Conservation (phyloP, 768 basidiomycete genomes). For the Psilocybe subaeruginosa region DNA sequence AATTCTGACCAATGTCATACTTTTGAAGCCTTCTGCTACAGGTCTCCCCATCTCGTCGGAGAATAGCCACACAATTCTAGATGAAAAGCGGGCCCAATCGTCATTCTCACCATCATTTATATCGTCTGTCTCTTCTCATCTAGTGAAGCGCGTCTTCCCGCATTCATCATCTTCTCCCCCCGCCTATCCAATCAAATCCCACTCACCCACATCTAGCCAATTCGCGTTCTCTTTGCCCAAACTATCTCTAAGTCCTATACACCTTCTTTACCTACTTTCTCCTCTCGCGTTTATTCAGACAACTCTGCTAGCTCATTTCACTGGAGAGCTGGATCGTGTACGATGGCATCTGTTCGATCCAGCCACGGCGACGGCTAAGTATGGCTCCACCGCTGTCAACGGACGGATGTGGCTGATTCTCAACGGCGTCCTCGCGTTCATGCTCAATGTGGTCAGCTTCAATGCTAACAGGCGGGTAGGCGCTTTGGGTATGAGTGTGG, state of each 20-base stretch:
- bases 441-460: conserved; percentile 92
- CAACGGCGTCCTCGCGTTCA: conserved; percentile 91
- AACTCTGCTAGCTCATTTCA: conserved; percentile 70
- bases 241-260: conserved; percentile 61
- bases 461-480: conserved; percentile 94
- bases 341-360: conserved; percentile 23
- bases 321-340: conserved; percentile 79
- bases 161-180: conserved; percentile 12
- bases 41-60: conserved; percentile 17
- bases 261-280: conserved; percentile 87
- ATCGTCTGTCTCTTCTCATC: conserved; percentile 9
- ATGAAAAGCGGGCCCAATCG: conserved; percentile 1
- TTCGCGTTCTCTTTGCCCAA: conserved; percentile 26
- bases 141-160: conserved; percentile 14
- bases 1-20: conserved; percentile 81
- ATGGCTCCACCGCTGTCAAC: conserved; percentile 8
- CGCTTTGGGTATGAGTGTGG: conserved; percentile 89
- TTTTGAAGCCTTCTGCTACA: conserved; percentile 20
- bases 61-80: conserved; percentile 33
- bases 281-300: conserved; percentile 93
- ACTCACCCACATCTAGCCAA: background rate
- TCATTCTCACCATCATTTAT: conserved; percentile 18
- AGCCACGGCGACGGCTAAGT: conserved; percentile 31
- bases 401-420: conserved; percentile 60
- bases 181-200: conserved; percentile 8